Conservation (phyloP, 768 basidiomycete genomes). For the Psilocybe subaeruginosa region DNA sequence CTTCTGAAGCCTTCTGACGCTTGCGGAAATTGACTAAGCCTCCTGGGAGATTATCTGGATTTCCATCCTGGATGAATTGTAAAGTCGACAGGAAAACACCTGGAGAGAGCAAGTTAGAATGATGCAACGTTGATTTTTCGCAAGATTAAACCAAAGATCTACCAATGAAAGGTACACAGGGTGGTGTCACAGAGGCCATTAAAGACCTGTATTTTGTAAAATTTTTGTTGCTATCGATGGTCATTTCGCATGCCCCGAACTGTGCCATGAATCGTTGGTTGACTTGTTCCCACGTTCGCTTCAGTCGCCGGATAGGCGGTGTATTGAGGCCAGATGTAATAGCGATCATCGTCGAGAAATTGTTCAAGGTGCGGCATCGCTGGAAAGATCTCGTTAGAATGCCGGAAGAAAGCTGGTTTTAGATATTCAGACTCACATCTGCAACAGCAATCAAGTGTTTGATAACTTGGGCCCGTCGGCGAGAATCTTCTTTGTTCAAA, state of each 20-base stretch:
- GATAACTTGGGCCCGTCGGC: conserved; percentile 77
- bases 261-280: conserved; percentile 72
- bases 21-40: conserved; percentile 94
- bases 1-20: conserved; percentile 93
- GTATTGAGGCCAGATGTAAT: conserved; percentile 94
- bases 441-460: conserved; percentile 93
- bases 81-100: conserved; percentile 95
- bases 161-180: conserved; percentile 98
- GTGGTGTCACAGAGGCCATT: conserved; percentile 82
- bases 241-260: conserved; percentile 82
- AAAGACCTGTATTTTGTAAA: conserved; percentile 90
- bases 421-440: conserved; percentile 61
- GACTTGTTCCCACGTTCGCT: conserved; percentile 93
- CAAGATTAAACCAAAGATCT: conserved; percentile 21
- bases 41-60: conserved; percentile 79
- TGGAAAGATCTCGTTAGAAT: conserved; percentile 31
- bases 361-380: conserved; percentile 89
- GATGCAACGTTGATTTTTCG: neutral
- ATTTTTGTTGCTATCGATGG: conserved; percentile 92
- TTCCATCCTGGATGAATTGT: conserved; percentile 98
- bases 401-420: neutral
- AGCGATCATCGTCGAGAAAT: conserved; percentile 97
- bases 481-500: conserved; percentile 79
- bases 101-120: conserved; percentile 31
- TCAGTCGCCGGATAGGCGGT: conserved; percentile 89